These are phyloP conservation scores for Suillus plorans DNA, from an alignment of 768 basidiomycete genomes.

Conservation along the genomic window DNA sequence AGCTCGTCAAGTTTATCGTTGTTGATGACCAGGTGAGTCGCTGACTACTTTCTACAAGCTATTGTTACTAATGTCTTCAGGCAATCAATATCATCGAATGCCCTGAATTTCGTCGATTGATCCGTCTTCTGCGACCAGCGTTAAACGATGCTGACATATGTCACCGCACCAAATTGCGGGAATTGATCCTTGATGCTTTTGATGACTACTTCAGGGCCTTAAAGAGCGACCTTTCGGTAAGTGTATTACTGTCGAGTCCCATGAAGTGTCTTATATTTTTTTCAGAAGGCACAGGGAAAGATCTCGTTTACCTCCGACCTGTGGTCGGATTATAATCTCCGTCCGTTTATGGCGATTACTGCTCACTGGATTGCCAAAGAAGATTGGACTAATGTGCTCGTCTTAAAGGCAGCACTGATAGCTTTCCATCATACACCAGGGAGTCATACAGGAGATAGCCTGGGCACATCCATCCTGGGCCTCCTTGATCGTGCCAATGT, in stretches of 20 bases:
- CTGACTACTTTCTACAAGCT: too few relatives aligned
- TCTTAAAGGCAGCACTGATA: conserved; percentile 11
- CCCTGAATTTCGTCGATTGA: too few relatives aligned
- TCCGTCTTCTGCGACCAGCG: too few relatives aligned
- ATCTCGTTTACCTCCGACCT: conserved; percentile 33
- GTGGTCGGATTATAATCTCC: conserved; percentile 30
- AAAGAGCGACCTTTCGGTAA: too few relatives aligned
- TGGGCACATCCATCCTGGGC: background rate
- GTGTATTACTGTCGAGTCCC: background rate
- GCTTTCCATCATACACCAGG: conserved; percentile 17
- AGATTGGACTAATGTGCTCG: background rate
- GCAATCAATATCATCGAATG: too few relatives aligned
- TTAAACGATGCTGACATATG: too few relatives aligned
- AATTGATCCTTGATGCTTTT: too few relatives aligned
- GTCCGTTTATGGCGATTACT: conserved; percentile 32
- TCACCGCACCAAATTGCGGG: too few relatives aligned
- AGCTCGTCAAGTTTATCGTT: too few relatives aligned
- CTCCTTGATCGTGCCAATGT: conserved; percentile 1
- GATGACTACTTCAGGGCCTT: too few relatives aligned
- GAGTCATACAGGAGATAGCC: conserved; percentile 12
- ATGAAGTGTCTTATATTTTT: background rate
- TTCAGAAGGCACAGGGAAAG: conserved; percentile 4
- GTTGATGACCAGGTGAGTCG: too few relatives aligned
- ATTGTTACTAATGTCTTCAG: too few relatives aligned
- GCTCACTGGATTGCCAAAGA: conserved; percentile 25